Evolutionary conservation across 2,329 filamentous ascomycete species (phyloP), one percentile per base, ranked within the genome.

Genomic region (Nothophaeocryptopus gaeumannii): DNA sequence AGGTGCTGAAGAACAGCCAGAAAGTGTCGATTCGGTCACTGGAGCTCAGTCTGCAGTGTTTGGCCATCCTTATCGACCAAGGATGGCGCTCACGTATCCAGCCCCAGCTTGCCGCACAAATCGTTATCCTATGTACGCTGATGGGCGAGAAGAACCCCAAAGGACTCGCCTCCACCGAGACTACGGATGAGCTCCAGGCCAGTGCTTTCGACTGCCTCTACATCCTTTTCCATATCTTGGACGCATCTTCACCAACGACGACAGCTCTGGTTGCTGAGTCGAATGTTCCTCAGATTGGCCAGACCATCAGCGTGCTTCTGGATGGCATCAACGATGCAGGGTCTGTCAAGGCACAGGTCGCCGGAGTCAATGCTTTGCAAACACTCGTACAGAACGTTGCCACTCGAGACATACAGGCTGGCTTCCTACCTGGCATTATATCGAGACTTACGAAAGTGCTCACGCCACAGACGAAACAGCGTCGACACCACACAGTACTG

Each of bases 391-490:
- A 68, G 5, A 80, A 82, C 15, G 77, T 96, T 37, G 82, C 79
- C 45, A 86, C 93, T 61, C 80, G 79, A 39, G 79, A 86, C n/a
- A 82, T 88, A 2, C 74, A 95, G 48, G 88, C 89, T 8, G 91
- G 82, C 54, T 93, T 99, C 63, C 76, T 97, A 36, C 93, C 95
- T 0, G 89, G 91, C 8, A 89, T 89, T 0, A 81, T 96, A 0
- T 97, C 93, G 2, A 82, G 84, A 1, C 73, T 99, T 16, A 84
- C 86, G 2, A 91, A 86, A 62, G 74, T 89, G 0, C 72, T 95
- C 43, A 85, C 86, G 4, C 82, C 83, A 0, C 86, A 84, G 0
- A 81, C 77, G n/a, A 75, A 79, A 35, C 77, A 79, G 58, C 76
- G 81, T 41, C 74, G 81, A 31, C 76, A 78, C 40, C 83, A 78